A percentile compares a stretch with the other conserved stretches of the same genome.
Evolutionary conservation across 2,329 filamentous ascomycete species (phyloP).

Genomic region (Verticillium nubilum): DNA sequence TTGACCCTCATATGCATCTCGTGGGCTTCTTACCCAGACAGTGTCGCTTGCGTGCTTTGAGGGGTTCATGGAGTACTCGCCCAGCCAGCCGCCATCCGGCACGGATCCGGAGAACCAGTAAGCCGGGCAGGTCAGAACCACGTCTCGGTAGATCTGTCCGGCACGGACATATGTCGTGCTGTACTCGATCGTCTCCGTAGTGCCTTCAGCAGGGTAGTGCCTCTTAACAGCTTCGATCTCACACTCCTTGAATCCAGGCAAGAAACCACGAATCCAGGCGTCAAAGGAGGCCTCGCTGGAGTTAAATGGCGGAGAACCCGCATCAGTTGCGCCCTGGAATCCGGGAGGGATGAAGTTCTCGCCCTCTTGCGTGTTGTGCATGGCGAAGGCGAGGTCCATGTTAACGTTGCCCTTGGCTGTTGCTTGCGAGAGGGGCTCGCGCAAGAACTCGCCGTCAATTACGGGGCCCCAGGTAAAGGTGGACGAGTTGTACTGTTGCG

Average conservation of each 20-base stretch:
- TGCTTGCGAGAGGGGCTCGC: slow-evolving; percentile 37
- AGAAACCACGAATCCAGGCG: slow-evolving; percentile 46
- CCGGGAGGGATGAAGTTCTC: slow-evolving; percentile 54
- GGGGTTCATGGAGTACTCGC: slow-evolving; percentile 54
- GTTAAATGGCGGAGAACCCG: slow-evolving; percentile 39
- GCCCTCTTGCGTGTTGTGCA: slow-evolving; percentile 59
- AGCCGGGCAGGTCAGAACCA: slow-evolving; percentile 53
- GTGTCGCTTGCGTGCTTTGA: slow-evolving; percentile 55
- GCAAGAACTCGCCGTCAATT: slow-evolving; percentile 50
- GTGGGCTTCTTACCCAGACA: slow-evolving; percentile 36
- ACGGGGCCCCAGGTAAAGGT: slow-evolving; percentile 58
- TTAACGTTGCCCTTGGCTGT: slow-evolving; percentile 38
- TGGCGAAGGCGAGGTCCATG: slow-evolving; percentile 41
- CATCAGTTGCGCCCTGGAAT: slow-evolving; percentile 26
- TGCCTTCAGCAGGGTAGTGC: slow-evolving; percentile 42
- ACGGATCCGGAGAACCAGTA: slow-evolving; percentile 49
- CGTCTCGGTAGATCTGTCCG: slow-evolving; percentile 52
- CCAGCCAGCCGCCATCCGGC: slow-evolving; percentile 40
- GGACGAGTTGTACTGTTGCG: slow-evolving; percentile 47
- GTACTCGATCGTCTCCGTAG: slow-evolving; percentile 42
- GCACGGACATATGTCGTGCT: slow-evolving; percentile 46
- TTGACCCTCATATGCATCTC: slow-evolving; percentile 3
- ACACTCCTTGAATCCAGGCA: slow-evolving; percentile 37
- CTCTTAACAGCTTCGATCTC: slow-evolving; percentile 33
- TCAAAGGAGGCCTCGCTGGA: slow-evolving; percentile 42